Evolutionary conservation across 2,329 filamentous ascomycete genomes (phyloP), one percentile per base, ranked within the genome.

Genomic region (Botrytis medusae): DNA sequence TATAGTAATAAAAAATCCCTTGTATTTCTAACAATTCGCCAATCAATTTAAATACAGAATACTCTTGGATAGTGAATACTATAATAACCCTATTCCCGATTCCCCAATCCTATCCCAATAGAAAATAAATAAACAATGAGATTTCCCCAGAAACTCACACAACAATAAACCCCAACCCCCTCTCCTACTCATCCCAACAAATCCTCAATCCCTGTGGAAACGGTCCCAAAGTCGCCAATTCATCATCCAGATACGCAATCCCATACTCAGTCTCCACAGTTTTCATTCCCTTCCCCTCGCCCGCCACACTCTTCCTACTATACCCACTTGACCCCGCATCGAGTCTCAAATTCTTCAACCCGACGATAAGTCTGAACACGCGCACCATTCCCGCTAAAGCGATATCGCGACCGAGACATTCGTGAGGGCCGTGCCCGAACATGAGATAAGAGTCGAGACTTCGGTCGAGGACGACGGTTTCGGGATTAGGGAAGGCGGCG

Each of bases 391-490:
- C 90, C 2, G 89, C 84, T 75, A 89, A 85, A 79, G 90, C 87
- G 40, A 85, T 85, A 1, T 90, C 91, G 0, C 93, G 84, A 1
- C 90, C 91, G 0, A 94, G 84, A 74, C 87, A 90, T 1, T 86
- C 83, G 78, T 92, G 88, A 4, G 89, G 85, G 0, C 91, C 91
- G 1, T 86, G 83, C 14, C 88, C 88, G 76, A 90, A 89, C 81
- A 89, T 86, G 74, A 92, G 86, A 80, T 94, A 93, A 0, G 83
- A 83, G 2, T 89, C 87, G 9, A 90, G 78, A 0, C 90, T 89
- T 0, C 92, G 88, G 25, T 87, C 84, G 0, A 92, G 88, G 75
- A 90, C 85, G 12, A 94, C 86, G 32, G 83, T 81, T 1, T 87
- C 84, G 0, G 91, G 89, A 69, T 88, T 81, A 0, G 90, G 89